phyloP scores from a whole-genome alignment of 148 eudicot species.

The Chenopodium suecicum region DNA sequence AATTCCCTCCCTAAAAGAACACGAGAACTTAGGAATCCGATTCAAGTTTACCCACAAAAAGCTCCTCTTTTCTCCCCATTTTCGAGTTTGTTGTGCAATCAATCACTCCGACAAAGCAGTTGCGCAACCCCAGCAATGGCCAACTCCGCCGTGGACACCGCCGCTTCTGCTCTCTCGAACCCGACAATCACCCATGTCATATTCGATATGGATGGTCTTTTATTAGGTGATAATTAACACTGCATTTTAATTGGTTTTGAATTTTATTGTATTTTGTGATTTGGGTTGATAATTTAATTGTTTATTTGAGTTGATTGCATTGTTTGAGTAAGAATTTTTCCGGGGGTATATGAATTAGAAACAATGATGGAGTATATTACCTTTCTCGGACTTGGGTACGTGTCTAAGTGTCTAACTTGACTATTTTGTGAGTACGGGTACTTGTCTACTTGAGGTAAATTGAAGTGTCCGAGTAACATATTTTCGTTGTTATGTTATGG shows the following conservation, averaged over 20 bases:
- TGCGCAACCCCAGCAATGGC: conserved; percentile 33
- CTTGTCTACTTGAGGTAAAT: too few species aligned
- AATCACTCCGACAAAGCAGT: not conserved
- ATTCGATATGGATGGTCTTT: conserved; percentile 92
- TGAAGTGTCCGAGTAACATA: too few species aligned
- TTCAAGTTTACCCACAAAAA: not conserved
- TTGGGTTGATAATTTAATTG: not conserved
- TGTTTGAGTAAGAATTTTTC: not conserved
- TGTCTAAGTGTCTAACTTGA: too few species aligned
- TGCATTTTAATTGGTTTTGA: not conserved
- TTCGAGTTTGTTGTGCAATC: not conserved
- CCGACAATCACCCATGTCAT: conserved; percentile 67
- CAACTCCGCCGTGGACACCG: conserved; percentile 24
- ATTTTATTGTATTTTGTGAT: not conserved
- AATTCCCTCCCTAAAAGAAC: not conserved
- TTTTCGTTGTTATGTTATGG: too few species aligned
- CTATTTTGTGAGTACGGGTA: too few species aligned
- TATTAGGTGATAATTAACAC: conserved; percentile 48
- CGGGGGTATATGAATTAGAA: too few species aligned
- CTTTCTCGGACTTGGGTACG: too few species aligned
- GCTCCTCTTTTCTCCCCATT: not conserved
- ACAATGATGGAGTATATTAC: too few species aligned
- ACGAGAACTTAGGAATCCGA: not conserved
- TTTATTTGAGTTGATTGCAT: conserved; percentile 3
- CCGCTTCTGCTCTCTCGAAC: conserved; percentile 20